Conservation (phyloP, 179 eudicot genomes). For the Carnegiea gigantea region DNA sequence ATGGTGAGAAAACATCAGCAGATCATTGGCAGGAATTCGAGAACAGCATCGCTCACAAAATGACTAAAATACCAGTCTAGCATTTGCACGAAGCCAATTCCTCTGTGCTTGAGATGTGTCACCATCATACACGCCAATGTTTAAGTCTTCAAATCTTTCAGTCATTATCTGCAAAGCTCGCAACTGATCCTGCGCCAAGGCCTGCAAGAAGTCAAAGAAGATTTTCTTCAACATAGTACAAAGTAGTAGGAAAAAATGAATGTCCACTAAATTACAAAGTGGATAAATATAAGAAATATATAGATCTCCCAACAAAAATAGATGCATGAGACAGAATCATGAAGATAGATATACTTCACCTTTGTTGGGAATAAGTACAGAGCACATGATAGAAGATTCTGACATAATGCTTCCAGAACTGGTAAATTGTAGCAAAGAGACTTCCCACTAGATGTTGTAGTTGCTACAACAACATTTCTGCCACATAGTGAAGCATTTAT, state of each 20-base stretch:
- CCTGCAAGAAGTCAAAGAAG: constrained; percentile 43
- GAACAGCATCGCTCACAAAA: neutral
- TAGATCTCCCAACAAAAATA: neutral
- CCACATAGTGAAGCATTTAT: constrained; percentile 82
- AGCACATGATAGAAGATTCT: constrained; percentile 72
- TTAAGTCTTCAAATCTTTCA: constrained; percentile 45
- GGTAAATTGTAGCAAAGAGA: constrained; percentile 98
- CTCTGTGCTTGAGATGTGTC: constrained; percentile 82
- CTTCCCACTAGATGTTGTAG: constrained; percentile 98
- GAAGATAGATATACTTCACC: constrained; percentile 39
- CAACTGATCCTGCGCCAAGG: constrained; percentile 96
- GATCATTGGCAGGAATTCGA: constrained; percentile 5
- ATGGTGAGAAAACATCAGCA: constrained; percentile 32
- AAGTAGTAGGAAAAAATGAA: neutral
- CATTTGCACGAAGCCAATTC: constrained; percentile 74
- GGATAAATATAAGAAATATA: neutral
- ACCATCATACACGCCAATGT: constrained; percentile 90
- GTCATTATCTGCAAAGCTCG: constrained; percentile 67
- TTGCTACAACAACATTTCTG: constrained; percentile 81
- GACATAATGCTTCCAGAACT: constrained; percentile 73
- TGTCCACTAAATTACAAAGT: neutral
- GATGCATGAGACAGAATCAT: neutral
- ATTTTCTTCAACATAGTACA: constrained; percentile 17
- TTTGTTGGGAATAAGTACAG: constrained; percentile 94
- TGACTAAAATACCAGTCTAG: constrained; percentile 66